These are phyloP conservation scores for Euptelea pleiosperma DNA, from an alignment of 164 flowering plant genomes.

Conservation along the genomic window DNA sequence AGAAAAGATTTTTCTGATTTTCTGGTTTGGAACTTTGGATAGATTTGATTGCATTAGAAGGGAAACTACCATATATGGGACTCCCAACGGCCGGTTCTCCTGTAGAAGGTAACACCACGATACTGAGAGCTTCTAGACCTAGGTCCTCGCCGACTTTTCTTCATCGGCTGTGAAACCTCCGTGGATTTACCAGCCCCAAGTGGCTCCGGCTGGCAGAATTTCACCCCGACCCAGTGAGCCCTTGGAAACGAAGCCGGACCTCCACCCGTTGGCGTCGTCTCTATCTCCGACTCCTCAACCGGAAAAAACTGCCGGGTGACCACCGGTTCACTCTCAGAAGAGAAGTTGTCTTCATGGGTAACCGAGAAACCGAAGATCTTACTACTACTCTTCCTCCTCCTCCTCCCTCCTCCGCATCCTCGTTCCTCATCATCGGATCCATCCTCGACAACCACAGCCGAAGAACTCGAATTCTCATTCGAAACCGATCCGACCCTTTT, in stretches of 20 bases:
- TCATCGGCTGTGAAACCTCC: conserved; percentile 50
- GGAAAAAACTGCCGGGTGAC: conserved; percentile 83
- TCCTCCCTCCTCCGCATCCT: conserved; percentile 10
- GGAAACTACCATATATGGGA: conserved; percentile 75
- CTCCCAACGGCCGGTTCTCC: conserved; percentile 87
- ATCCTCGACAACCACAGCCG: conserved; percentile 46
- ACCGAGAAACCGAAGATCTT: conserved; percentile 55
- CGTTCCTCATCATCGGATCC: conserved; percentile 49
- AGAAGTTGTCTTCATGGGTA: conserved; percentile 6
- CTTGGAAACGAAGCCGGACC: conserved; percentile 39
- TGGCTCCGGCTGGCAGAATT: conserved; percentile 55
- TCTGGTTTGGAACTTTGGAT: no score
- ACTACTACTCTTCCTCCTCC: conserved; percentile 23
- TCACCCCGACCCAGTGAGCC: conserved; percentile 85
- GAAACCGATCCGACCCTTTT: conserved; percentile 52
- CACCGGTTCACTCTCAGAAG: conserved; percentile 24
- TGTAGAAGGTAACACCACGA: conserved; percentile 64
- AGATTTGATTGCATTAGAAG: no score
- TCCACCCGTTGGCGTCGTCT: conserved; percentile 8
- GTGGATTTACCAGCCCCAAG: conserved; percentile 12
- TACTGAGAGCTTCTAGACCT: conserved; percentile 81
- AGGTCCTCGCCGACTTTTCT: conserved; percentile 88
- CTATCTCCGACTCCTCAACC: conserved; percentile 34
- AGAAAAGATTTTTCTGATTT: no score
- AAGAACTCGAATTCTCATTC: conserved; percentile 60